Evolutionary conservation across 164 flowering plant genomes (phyloP).

Genomic region (Magnolia sinica): DNA sequence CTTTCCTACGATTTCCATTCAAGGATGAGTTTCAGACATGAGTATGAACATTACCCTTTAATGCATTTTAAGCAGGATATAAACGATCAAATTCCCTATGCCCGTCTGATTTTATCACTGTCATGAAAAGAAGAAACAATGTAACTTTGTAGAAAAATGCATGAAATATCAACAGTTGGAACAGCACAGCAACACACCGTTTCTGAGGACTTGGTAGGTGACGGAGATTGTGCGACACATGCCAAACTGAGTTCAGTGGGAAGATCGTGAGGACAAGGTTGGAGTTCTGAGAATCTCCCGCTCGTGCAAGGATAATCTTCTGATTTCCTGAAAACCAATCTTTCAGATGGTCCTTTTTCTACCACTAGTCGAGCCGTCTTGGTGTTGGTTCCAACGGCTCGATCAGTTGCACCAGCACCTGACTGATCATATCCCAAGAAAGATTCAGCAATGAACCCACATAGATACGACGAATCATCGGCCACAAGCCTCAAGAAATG

Average conservation of each 20-base stretch:
- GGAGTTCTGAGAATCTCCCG: conserved; percentile 26
- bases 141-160: conserved; percentile 3
- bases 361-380: conserved; percentile 10
- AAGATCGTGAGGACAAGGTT: conserved; percentile 21
- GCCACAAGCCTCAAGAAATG: neutral
- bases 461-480: neutral
- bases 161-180: neutral
- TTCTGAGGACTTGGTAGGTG: conserved; percentile 23
- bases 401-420: conserved; percentile 17
- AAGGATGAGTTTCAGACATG: neutral
- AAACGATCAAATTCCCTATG: neutral
- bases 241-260: conserved; percentile 31
- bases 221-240: conserved; percentile 38
- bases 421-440: conserved; percentile 20
- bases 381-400: conserved; percentile 14
- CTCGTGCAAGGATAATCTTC: conserved; percentile 32
- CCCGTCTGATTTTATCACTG: conserved; percentile 11
- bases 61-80: neutral
- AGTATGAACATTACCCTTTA: conserved; percentile 1
- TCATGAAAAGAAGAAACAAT: conserved; percentile 3
- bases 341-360: conserved; percentile 12
- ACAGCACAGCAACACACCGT: conserved; percentile 31
- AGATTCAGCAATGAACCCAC: neutral
- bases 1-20: neutral
- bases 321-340: conserved; percentile 12